Conservation (phyloP, 345 rosid genomes). For the Limnanthes douglasii region DNA sequence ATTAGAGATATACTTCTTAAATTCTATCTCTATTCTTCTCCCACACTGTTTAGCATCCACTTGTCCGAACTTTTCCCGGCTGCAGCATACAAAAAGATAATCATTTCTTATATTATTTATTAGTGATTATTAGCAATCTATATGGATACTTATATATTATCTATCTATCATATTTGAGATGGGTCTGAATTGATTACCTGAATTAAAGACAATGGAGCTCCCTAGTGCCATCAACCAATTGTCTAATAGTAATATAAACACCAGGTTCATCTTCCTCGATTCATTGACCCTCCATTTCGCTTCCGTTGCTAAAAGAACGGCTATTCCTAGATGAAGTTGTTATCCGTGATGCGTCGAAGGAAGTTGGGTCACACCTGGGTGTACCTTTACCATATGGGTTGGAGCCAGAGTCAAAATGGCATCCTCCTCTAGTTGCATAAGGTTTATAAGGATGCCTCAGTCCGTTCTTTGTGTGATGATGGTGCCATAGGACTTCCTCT, state of each 20-base stretch:
- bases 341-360: conserved; percentile 39
- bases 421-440: too few relatives aligned
- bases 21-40: conserved; percentile 74
- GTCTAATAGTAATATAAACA: conserved; percentile 65
- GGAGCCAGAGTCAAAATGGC: too few relatives aligned
- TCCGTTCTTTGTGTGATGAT: conserved; percentile 23
- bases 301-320: conserved; percentile 58
- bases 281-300: conserved; percentile 65
- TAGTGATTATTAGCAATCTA: too few relatives aligned
- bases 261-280: conserved; percentile 69
- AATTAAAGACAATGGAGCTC: conserved; percentile 77
- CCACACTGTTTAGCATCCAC: conserved; percentile 64
- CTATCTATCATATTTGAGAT: too few relatives aligned
- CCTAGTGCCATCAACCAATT: conserved; percentile 49
- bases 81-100: conserved; percentile 9
- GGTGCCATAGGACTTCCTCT: too few relatives aligned
- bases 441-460: conserved; percentile 38
- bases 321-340: conserved; percentile 73
- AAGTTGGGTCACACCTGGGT: conserved; percentile 20
- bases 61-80: conserved; percentile 65
- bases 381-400: conserved; percentile 23
- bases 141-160: too few relatives aligned
- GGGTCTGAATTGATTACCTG: too few relatives aligned
- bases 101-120: background rate
- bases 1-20: conserved; percentile 57